Evolutionary conservation across 2,329 filamentous ascomycete genomes (phyloP), one percentile per base, ranked within the genome.

Genomic region (Graphium sp.): DNA sequence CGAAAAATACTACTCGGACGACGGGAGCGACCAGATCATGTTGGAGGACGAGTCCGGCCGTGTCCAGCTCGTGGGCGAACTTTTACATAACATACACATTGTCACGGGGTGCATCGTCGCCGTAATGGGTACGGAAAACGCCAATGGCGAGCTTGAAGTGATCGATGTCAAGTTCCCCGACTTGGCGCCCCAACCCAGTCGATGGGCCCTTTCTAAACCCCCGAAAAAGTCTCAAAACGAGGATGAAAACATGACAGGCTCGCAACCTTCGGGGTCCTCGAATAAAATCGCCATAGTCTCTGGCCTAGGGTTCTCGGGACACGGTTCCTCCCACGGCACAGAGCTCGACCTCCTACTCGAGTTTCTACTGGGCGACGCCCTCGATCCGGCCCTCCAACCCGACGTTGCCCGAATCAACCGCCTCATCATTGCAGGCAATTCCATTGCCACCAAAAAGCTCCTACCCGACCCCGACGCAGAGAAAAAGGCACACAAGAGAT

Each of bases 1-100:
- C 34, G 64, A 76, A 37, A 89, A 83, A 40, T 94, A 93, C 53
- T 66, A 73, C 38, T 71, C 68, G 20, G 54, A 65, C 7, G 60
- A 71, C 35, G 53, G 56, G 33, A 52, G 57, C 32, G 65, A 76
- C 29, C 70, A 83, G 34, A 68, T 83, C 39, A 92, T 91, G 74
- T 60, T 98, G 22, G 89, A 98, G 50, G 89, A 98, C 48, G 87
- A 95, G 50, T 94, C 84, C 1, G 89, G 89, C 26, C 75, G 91
- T 15, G 61, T 98, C 39, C 68, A 74, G 13, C 58, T 98, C 6
- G 74, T 78, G 1, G 89, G 89, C 4, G 62, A 68, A 23, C 50
- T 71, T 13, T 56, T 98, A 26, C 59, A 65, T 36, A 63, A 66
- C 1, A 62, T 78, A 15, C 60, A 82, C 34, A 65, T 95, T 6